Base-by-base conservation (phyloP, 106 monocot species). In the Posidonia australis region DNA sequence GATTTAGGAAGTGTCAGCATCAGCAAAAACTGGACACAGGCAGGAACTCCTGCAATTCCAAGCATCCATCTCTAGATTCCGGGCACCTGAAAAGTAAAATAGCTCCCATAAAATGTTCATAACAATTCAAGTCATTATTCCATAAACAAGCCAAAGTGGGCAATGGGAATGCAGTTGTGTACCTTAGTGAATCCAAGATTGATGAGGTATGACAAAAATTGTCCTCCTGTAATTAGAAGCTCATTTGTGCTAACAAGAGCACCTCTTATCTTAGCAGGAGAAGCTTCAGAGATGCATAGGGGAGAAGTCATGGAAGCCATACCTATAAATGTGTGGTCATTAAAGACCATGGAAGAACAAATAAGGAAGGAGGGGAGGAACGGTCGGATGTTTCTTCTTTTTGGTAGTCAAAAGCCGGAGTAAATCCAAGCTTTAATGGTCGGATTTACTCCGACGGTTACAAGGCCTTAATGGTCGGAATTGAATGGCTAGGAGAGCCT, bases 11-110 rank as follows among this genome's bases (percentile, higher is more conserved):
- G 83, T 64, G 74, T 75, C 57, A 81, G 44, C 91, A 91, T 84
- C 56, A 84, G 58, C 7, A 84, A 17, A 64, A 92, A 82, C 70
- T 92, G 92, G 23, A 87, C 18, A 1, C 84, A 23, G 41, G 92
- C 87, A 46, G 92, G 92, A 71, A 87, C 9, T 10, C 76, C 84
- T 10, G 92, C 92, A 30, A 92, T 65, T 28, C 92, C 92, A 64
- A 92, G 82, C 92, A 92, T 92, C 92, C 92, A 91, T 9, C 86
- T 52, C 91, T 86, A 91, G 5, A 86, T 91, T 74, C 91, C 91
- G 6, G 74, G 72, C 56, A 68, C 71, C 90, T 90, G 74, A 0
- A 65, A 44, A 1, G 21, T 58, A 29, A 6, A 58, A 24, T 54
- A 4, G 21, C 17, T 54, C 19, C 10, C 53, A 54, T 5, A 9